Evolutionary conservation across 225 moss, liverwort and hornwort genomes (phyloP), one percentile per base, ranked within the genome.

Genomic region (Physcomitrium patens): DNA sequence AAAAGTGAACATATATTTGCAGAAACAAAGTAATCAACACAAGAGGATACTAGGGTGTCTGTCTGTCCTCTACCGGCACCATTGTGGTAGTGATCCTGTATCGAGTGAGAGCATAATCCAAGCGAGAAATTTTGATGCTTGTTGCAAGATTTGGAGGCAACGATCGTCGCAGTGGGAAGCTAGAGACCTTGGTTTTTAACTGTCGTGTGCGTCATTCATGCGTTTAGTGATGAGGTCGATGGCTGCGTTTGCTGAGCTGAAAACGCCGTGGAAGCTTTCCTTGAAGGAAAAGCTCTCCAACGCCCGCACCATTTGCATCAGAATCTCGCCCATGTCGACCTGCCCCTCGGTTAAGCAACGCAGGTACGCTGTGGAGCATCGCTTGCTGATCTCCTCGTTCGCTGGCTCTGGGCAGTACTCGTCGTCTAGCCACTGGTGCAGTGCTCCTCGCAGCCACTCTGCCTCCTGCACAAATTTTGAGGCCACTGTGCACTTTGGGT

Each of bases 281-380:
- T 94, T 94, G 84, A 97, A 97, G 3, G 96, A 97, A 63, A 97
- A 92, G 0, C 91, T 94, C 80, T 97, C 96, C 54, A 97, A 79
- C 68, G 91, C 91, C 23, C 92, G 88, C 73, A 94, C 96, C 94
- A 97, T 97, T 81, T 97, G 94, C 94, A 97, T 91, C 72, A 97
- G 76, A 81, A 97, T 97, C 74, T 97, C 96, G 9, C 96, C 96
- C 18, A 97, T 81, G 77, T 97, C 96, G 64, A 97, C 64, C 58
- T 97, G 96, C 88, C 89, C 81, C 80, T 97, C 96, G 78, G 94
- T 81, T 70, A 97, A 76, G 75, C 96, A 97, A 60, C 92, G 92
- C 60, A 92, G 87, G 65, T 85, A 97, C 48, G 91, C 94, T 78
- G 70, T 84, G 44, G 94, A 86, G 67, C 96, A 97, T 17, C 96